Percentiles rank a stretch among this genome's conserved stretches.
Conservation (phyloP, 495 filamentous ascomycete genomes). For the Tuber calosporum region DNA sequence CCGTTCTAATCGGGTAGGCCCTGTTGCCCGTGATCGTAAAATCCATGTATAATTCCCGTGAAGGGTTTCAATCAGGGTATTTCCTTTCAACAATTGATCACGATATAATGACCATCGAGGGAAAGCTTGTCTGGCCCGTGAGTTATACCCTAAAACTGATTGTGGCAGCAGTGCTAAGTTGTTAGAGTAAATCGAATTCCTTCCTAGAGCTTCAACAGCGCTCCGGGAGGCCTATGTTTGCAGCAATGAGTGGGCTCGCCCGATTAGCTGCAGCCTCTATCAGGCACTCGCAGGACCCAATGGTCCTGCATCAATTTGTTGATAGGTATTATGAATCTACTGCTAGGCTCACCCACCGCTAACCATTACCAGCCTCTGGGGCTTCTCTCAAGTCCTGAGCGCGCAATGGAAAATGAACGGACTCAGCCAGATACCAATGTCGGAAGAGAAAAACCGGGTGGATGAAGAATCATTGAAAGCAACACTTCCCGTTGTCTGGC, state of each 20-base stretch:
- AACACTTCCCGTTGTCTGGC: conserved; percentile 75
- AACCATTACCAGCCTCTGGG: conserved; percentile 46
- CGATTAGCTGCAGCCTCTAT: conserved; percentile 66
- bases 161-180: conserved; percentile 13
- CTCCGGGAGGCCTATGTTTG: conserved; percentile 61
- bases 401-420: conserved; percentile 81
- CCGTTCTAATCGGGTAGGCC: conserved; percentile 31
- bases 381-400: conserved; percentile 62
- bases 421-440: conserved; percentile 70
- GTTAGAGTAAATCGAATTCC: conserved; percentile 45
- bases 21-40: conserved; percentile 64
- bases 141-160: conserved; percentile 13
- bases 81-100: conserved; percentile 70
- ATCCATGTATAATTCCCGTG: conserved; percentile 58
- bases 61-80: conserved; percentile 76
- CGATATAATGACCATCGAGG: conserved; percentile 60
- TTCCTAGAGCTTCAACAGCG: conserved; percentile 46
- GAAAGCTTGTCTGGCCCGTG: conserved; percentile 65
- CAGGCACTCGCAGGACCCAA: conserved; percentile 56
- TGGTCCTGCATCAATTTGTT: conserved; percentile 58
- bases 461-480: conserved; percentile 59
- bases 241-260: conserved; percentile 71
- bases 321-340: conserved; percentile 47
- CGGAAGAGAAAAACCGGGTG: conserved; percentile 64
- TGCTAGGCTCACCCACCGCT: background rate